Evolutionary conservation across 176 grass and related monocot genomes (phyloP), one percentile per base, ranked within the genome.

Genomic region (Rhynchospora pubera): DNA sequence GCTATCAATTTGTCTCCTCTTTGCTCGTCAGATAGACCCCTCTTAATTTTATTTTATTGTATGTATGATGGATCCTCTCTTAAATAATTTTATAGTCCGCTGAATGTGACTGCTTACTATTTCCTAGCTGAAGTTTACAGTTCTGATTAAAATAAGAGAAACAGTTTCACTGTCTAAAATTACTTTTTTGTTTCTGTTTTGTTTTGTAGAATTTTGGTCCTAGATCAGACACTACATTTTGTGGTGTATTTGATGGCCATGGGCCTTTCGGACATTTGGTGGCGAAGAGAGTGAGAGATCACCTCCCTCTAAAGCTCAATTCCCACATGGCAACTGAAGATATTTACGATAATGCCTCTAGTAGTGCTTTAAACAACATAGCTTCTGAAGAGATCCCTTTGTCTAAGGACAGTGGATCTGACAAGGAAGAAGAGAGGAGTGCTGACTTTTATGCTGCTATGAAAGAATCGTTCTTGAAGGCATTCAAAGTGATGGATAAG

Each of bases 191-290:
- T 73, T 80, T 44, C 23, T 78, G 84, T 14, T 32, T 78, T 67
- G 22, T 53, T 59, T 57, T 87, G 63, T 86, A 97, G 94, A 97
- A 94, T 78, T 97, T 97, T 10, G 77, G 90, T 84, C 87, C 88
- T 55, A 89, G 84, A 83, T 84, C 85, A 73, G 91, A 89, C 59
- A 90, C 86, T 32, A 58, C 93, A 44, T 94, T 97, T 82, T 97
- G 91, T 87, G 94, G 94, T 76, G 88, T 97, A 83, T 97, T 97
- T 86, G 94, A 97, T 87, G 94, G 94, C 39, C 94, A 97, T 78
- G 94, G 94, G 57, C 91, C 91, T 71, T 82, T 90, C 80, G 94
- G 94, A 15, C 94, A 97, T 89, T 90, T 97, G 86, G 91, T 97
- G 66, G 63, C 94, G 32, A 94, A 86, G 85, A 94, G 88, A 89